A percentile compares a stretch with the other conserved stretches of the same genome.
Conservation (phyloP, 2,329 filamentous ascomycete genomes). For the Arthroderma sp. region DNA sequence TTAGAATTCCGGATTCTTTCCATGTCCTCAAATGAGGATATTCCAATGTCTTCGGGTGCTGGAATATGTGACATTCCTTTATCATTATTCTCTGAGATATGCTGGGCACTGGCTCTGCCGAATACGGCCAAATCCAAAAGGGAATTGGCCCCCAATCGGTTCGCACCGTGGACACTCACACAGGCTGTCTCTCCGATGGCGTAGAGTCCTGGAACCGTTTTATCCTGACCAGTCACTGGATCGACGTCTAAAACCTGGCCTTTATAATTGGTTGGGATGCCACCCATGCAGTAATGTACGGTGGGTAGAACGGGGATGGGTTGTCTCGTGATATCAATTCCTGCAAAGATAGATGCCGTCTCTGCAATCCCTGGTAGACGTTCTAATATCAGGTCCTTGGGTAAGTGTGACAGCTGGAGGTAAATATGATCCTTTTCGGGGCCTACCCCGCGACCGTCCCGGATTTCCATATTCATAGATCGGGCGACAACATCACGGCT, state of each 20-base stretch:
- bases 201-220: constrained; percentile 75
- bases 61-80: constrained; percentile 58
- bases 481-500: constrained; percentile 79
- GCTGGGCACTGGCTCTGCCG: constrained; percentile 77
- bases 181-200: constrained; percentile 83
- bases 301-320: constrained; percentile 80
- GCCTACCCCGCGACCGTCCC: constrained; percentile 78
- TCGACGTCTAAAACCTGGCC: constrained; percentile 81
- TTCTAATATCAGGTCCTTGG: constrained; percentile 70
- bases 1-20: constrained; percentile 67
- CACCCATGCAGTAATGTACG: constrained; percentile 93
- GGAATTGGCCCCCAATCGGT: constrained; percentile 83
- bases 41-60: constrained; percentile 57
- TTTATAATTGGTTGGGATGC: constrained; percentile 82
- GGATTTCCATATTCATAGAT: constrained; percentile 87
- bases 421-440: constrained; percentile 86
- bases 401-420: constrained; percentile 79
- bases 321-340: constrained; percentile 79
- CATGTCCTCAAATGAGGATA: constrained; percentile 63
- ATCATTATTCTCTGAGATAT: constrained; percentile 76
- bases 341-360: constrained; percentile 79
- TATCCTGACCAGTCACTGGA: constrained; percentile 55
- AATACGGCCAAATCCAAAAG: constrained; percentile 84
- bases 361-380: constrained; percentile 86
- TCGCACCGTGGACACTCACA: constrained; percentile 83